Base-by-base conservation (phyloP, 352 stramenopile genomes). In the Phytophthora multivora region DNA sequence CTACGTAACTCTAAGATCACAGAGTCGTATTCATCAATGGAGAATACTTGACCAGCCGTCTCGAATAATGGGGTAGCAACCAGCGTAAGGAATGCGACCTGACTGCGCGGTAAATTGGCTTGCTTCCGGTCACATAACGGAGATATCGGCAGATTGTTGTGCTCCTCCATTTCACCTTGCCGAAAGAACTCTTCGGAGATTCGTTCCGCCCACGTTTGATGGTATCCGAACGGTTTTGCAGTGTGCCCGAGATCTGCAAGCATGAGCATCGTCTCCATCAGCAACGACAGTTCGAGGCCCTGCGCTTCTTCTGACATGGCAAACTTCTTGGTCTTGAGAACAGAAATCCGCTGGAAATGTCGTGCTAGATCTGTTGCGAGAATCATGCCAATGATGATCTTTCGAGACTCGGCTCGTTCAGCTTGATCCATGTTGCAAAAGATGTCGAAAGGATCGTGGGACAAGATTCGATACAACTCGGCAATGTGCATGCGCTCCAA, bases 401-500 rank as follows among this genome's bases (percentile, higher is more conserved):
- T 85, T 26, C 86, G 83, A 39, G 79, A 71, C 30, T 88, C 65
- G 6, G 51, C n/a, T 6, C 70, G 66, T 33, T 73, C 62, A 33
- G 55, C 33, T 12, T 50, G 10, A 2, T 56, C 9, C 68, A 95
- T 77, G 41, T 83, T 62, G 9, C 56, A 58, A 30, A 94, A 87
- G 10, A 91, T 70, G 54, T 94, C 85, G 47, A 77, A 83, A 7
- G 75, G 81, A 18, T 85, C 75, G 40, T 88, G 74, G 18, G 75
- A 84, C 13, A 89, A 33, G 45, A 89, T 84, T 16, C 74, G 80
- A 28, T 86, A 91, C 41, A 88, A 57, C 53, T 88, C 79, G 0
- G 81, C 79, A 38, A 90, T 69, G 33, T 90, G 81, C 81, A 90
- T 90, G 42, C 81, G 81, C 43, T 90, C 81, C 11, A 98, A 71